Percentiles rank a stretch among this genome's conserved stretches.
Conservation (phyloP, 345 rosid species). For the Populus pruinosa region DNA sequence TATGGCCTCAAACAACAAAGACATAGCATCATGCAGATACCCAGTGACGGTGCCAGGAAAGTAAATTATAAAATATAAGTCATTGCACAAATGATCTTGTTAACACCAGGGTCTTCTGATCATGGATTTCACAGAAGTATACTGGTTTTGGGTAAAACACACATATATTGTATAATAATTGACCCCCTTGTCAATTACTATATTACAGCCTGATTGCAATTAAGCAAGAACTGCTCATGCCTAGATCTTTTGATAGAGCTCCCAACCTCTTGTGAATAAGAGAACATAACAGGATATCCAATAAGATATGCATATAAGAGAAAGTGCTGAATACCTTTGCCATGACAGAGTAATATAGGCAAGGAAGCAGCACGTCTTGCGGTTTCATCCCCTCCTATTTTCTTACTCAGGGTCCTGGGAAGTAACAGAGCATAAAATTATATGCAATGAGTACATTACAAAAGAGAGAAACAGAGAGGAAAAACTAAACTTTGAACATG, state of each 20-base stretch:
- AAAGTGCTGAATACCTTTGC: conserved; percentile 51
- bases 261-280: background rate
- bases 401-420: conserved; percentile 58
- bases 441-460: background rate
- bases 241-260: background rate
- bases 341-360: conserved; percentile 84
- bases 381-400: conserved; percentile 51
- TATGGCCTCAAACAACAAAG: too few relatives aligned
- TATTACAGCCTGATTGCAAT: too few relatives aligned
- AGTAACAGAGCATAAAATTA: conserved; percentile 6
- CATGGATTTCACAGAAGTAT: too few relatives aligned
- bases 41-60: too few relatives aligned
- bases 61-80: too few relatives aligned
- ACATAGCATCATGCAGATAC: too few relatives aligned
- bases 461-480: background rate
- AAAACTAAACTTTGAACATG: conserved; percentile 69
- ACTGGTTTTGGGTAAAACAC: too few relatives aligned
- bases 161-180: too few relatives aligned
- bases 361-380: conserved; percentile 65
- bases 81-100: too few relatives aligned
- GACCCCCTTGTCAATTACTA: too few relatives aligned
- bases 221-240: background rate
- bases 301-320: conserved; percentile 3
- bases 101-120: too few relatives aligned
- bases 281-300: background rate